phyloP scores from a whole-genome alignment of 495 filamentous ascomycete genomes.

The Melanomma pulvis-pyrius region DNA sequence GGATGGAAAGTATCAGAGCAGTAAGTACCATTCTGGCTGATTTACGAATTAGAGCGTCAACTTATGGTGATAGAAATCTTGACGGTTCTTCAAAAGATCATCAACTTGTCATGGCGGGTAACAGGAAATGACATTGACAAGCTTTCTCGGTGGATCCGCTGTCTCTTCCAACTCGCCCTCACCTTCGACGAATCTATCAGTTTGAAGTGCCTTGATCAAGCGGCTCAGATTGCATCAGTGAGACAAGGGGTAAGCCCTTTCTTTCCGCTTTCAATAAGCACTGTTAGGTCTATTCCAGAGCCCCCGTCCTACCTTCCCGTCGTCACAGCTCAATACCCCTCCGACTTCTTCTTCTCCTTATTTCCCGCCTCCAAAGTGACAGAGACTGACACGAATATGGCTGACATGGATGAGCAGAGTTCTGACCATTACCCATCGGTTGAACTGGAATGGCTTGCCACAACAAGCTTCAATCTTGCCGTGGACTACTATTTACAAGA shows the following conservation, averaged over 20 bases:
- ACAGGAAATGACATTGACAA: constrained; percentile 55
- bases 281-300: not conserved
- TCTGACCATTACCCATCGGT: constrained; percentile 61
- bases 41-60: not conserved
- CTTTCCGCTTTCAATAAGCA: not conserved
- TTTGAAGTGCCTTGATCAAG: constrained; percentile 45
- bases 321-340: not conserved
- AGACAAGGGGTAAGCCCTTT: constrained; percentile 32
- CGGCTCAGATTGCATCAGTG: constrained; percentile 39
- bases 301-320: not conserved
- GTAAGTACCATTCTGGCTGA: constrained; percentile 26
- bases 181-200: constrained; percentile 40
- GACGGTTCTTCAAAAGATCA: constrained; percentile 53
- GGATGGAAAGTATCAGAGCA: constrained; percentile 24
- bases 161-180: constrained; percentile 68
- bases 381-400: not conserved
- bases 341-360: not conserved
- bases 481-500: constrained; percentile 67
- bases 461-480: constrained; percentile 72
- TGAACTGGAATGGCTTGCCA: constrained; percentile 79
- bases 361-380: too few species aligned
- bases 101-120: constrained; percentile 63
- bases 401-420: constrained; percentile 17
- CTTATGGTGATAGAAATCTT: constrained; percentile 23
- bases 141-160: constrained; percentile 72